phyloP scores from a whole-genome alignment of 805 yeast species.

The Yarrowia osloensis region DNA sequence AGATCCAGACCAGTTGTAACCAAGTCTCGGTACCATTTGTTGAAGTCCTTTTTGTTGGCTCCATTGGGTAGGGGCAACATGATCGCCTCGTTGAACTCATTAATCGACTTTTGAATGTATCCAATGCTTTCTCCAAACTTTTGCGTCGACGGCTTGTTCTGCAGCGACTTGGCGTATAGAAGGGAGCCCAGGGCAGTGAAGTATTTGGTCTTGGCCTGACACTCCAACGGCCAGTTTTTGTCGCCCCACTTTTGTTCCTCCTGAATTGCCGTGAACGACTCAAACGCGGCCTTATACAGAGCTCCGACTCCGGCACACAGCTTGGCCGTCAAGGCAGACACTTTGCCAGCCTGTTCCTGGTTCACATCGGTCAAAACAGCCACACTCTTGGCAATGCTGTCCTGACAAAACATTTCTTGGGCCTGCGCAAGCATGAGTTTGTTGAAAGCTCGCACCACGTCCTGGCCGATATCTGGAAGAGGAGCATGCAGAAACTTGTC shows the following conservation, averaged over 20 bases:
- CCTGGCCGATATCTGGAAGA: conserved; percentile 69
- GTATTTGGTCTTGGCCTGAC: conserved; percentile 56
- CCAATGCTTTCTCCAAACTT: conserved; percentile 81
- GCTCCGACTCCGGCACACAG: conserved; percentile 64
- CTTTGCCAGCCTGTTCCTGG: conserved; percentile 13
- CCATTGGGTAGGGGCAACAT: conserved; percentile 3
- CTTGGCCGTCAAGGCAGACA: conserved; percentile 69
- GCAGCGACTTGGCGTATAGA: conserved; percentile 58
- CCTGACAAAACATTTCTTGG: conserved; percentile 67
- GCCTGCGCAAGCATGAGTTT: conserved; percentile 80
- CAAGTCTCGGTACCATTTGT: not conserved
- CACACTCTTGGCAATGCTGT: conserved; percentile 47
- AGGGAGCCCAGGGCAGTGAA: conserved; percentile 63
- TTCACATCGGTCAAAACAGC: conserved; percentile 7
- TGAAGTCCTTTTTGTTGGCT: conserved; percentile 10
- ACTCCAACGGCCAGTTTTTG: conserved; percentile 52
- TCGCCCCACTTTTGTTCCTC: conserved; percentile 47
- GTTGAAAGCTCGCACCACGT: conserved; percentile 63
- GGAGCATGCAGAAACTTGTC: conserved; percentile 91
- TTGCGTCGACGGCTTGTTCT: conserved; percentile 45
- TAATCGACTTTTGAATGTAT: conserved; percentile 54
- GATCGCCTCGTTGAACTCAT: conserved; percentile 36
- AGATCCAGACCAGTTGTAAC: not conserved
- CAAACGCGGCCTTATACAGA: conserved; percentile 56
- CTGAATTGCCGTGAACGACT: conserved; percentile 43